Conservation (phyloP, 2,329 filamentous ascomycete genomes). For the Neodidymelliopsis sp. region DNA sequence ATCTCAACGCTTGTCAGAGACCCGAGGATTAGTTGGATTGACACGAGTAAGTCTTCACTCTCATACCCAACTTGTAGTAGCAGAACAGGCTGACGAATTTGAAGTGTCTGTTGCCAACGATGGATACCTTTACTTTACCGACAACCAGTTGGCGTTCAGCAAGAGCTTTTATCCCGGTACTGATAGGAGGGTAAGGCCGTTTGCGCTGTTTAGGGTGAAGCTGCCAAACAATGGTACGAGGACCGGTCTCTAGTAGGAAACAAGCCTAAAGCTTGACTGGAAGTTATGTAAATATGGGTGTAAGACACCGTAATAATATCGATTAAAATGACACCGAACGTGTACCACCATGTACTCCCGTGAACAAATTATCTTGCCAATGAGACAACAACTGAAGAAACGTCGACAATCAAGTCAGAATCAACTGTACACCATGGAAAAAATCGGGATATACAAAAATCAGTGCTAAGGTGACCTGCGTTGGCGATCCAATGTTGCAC, state of each 20-base stretch:
- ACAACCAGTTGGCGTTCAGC: conserved; percentile 57
- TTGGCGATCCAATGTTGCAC: not conserved
- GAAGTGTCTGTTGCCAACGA: conserved; percentile 52
- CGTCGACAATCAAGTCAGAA: too few relatives aligned
- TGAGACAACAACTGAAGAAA: too few relatives aligned
- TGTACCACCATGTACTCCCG: too few relatives aligned
- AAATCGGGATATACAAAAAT: too few relatives aligned
- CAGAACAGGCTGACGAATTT: not conserved
- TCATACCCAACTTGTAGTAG: not conserved
- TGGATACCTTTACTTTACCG: conserved; percentile 62
- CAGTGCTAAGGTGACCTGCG: too few relatives aligned
- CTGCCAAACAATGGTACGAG: conserved; percentile 55
- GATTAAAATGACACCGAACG: too few relatives aligned
- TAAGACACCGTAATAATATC: not conserved
- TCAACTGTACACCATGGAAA: too few relatives aligned
- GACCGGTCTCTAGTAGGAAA: conserved; percentile 33
- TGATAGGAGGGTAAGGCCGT: conserved; percentile 54
- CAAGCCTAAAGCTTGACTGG: not conserved
- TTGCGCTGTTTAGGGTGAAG: conserved; percentile 52
- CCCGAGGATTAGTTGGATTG: conserved; percentile 58
- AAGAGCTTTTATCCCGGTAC: conserved; percentile 51
- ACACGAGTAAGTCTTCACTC: conserved; percentile 49
- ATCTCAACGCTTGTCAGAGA: conserved; percentile 56
- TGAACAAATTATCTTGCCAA: too few relatives aligned
- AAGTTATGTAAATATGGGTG: not conserved